A percentile compares a stretch with the other conserved stretches of the same genome.
These are phyloP conservation scores for Candida suzukii DNA, from an alignment of 805 yeast species.

Conservation along the genomic window DNA sequence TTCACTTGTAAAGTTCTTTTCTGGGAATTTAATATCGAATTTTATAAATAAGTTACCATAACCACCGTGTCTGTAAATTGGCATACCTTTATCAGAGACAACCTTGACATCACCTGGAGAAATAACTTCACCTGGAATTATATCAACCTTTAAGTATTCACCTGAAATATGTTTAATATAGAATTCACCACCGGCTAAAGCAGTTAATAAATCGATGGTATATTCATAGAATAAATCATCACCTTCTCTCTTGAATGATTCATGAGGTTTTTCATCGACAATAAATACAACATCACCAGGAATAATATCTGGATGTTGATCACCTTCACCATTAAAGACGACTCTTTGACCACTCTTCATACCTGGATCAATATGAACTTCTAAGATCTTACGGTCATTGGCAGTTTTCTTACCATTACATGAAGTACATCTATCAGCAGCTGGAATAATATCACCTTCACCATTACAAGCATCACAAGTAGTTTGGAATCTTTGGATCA, in stretches of 20 bases:
- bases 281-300: constrained; percentile 97
- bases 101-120: constrained; percentile 78
- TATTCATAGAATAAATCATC: constrained; percentile 81
- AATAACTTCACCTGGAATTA: constrained; percentile 90
- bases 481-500: constrained; percentile 96
- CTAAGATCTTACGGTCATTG: constrained; percentile 85
- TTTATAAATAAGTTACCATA: constrained; percentile 81
- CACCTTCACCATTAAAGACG: constrained; percentile 93
- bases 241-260: constrained; percentile 76
- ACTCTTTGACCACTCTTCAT: constrained; percentile 92
- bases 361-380: constrained; percentile 94
- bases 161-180: constrained; percentile 87
- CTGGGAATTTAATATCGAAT: constrained; percentile 88
- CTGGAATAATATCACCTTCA: constrained; percentile 79
- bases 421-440: constrained; percentile 78
- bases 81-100: constrained; percentile 95
- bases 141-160: constrained; percentile 76
- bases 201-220: constrained; percentile 86
- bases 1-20: constrained; percentile 62
- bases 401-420: constrained; percentile 88
- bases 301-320: constrained; percentile 88
- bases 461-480: constrained; percentile 91
- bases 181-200: constrained; percentile 93
- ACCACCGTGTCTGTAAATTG: constrained; percentile 81
- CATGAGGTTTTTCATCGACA: constrained; percentile 85